Conservation (phyloP, 768 basidiomycete genomes). For the Leucosporidium creatinivorum region DNA sequence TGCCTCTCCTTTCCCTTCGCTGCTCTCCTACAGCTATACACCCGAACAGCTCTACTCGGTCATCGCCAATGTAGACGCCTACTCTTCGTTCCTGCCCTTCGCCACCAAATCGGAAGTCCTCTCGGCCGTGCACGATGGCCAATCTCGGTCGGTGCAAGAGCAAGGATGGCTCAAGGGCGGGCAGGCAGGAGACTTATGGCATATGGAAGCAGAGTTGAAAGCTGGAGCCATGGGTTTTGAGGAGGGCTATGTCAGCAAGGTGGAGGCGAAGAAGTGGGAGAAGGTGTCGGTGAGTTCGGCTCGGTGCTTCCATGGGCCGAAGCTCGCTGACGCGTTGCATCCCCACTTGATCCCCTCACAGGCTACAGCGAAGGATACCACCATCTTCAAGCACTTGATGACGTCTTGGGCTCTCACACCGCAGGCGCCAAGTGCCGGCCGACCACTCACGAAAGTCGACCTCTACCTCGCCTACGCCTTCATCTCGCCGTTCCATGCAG, state of each 20-base stretch:
- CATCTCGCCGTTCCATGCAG: slow-evolving; percentile 73
- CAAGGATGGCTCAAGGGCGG: slow-evolving; percentile 34
- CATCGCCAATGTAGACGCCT: slow-evolving; percentile 80
- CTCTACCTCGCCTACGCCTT: slow-evolving; percentile 82
- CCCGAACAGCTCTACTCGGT: slow-evolving; percentile 71
- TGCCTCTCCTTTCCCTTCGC: background rate
- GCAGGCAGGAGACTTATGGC: slow-evolving; percentile 41
- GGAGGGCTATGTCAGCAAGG: slow-evolving; percentile 79
- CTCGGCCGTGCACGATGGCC: slow-evolving; percentile 5
- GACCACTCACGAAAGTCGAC: slow-evolving; percentile 63
- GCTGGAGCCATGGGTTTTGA: slow-evolving; percentile 80
- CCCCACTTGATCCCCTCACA: slow-evolving; percentile 37
- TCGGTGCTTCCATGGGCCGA: slow-evolving; percentile 8
- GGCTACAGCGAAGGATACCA: slow-evolving; percentile 66
- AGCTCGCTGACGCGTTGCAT: background rate
- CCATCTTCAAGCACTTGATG: slow-evolving; percentile 63
- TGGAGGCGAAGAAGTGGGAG: slow-evolving; percentile 68
- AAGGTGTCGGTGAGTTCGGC: slow-evolving; percentile 64
- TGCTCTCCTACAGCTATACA: slow-evolving; percentile 47
- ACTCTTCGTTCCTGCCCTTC: slow-evolving; percentile 80
- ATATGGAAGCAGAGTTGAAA: slow-evolving; percentile 68
- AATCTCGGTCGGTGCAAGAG: background rate
- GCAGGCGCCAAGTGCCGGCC: slow-evolving; percentile 46
- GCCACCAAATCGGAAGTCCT: slow-evolving; percentile 69
- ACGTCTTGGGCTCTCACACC: slow-evolving; percentile 71